Evolutionary conservation across 2,329 filamentous ascomycete species (phyloP).

Genomic region (Aaosphaeria pasadenensis): DNA sequence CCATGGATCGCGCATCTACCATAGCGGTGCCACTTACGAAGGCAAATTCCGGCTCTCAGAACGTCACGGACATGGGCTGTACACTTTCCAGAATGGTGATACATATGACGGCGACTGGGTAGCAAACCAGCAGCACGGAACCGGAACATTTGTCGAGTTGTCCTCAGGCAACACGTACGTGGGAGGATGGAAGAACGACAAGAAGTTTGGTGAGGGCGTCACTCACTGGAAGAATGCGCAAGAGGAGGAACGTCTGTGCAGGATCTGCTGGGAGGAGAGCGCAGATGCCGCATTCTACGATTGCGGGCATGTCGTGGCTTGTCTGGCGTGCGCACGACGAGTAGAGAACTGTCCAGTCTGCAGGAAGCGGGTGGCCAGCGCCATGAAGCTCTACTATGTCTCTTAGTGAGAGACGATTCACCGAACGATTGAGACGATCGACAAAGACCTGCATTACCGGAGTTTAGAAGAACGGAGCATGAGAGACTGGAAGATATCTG

Average conservation of each 20-base stretch:
- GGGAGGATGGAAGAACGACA: conserved; percentile 59
- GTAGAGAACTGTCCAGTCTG: conserved; percentile 62
- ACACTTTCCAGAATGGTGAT: conserved; percentile 64
- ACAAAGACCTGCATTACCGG: too few species aligned
- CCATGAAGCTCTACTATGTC: conserved; percentile 56
- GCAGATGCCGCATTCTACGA: conserved; percentile 61
- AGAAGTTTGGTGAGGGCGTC: conserved; percentile 60
- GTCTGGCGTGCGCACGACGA: conserved; percentile 56
- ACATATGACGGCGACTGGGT: conserved; percentile 57
- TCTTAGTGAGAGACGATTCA: conserved; percentile 10
- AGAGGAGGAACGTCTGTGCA: conserved; percentile 57
- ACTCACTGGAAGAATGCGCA: conserved; percentile 62
- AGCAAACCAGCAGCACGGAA: conserved; percentile 63
- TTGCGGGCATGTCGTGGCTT: conserved; percentile 63
- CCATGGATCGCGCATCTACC: conserved; percentile 52
- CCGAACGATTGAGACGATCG: too few species aligned
- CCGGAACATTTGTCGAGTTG: conserved; percentile 55
- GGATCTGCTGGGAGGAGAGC: conserved; percentile 61
- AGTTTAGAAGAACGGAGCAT: too few species aligned
- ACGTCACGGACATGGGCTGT: conserved; percentile 55
- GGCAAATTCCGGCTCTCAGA: conserved; percentile 53
- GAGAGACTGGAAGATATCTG: too few species aligned
- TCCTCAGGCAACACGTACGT: conserved; percentile 60
- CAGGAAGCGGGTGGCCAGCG: conserved; percentile 53
- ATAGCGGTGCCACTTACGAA: conserved; percentile 54